A percentile compares a stretch with the other conserved stretches of the same genome.
Conservation (phyloP, 495 filamentous ascomycete species). For the Trichoderma gamsii region DNA sequence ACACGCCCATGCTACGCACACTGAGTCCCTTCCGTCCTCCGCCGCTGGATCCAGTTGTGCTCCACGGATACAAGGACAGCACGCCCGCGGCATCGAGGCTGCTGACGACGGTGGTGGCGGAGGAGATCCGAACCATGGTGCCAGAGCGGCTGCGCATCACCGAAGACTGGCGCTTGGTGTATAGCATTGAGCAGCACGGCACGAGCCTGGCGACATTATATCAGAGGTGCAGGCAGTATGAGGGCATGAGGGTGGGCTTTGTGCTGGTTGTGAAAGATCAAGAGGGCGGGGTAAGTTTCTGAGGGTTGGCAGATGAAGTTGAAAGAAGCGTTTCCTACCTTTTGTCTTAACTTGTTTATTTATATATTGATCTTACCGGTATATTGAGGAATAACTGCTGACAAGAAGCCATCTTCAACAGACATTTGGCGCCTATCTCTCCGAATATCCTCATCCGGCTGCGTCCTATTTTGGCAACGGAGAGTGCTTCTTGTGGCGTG, state of each 20-base stretch:
- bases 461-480: conserved; percentile 89
- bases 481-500: conserved; percentile 97
- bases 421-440: conserved; percentile 92
- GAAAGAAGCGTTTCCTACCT: neutral
- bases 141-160: conserved; percentile 78
- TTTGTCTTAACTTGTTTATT: neutral
- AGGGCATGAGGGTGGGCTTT: conserved; percentile 71
- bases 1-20: conserved; percentile 30
- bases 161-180: conserved; percentile 79
- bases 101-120: conserved; percentile 68
- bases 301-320: neutral
- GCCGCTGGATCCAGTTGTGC: conserved; percentile 39
- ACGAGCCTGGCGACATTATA: conserved; percentile 84
- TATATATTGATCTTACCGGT: neutral
- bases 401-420: conserved; percentile 26
- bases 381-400: neutral
- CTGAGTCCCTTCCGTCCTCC: conserved; percentile 37
- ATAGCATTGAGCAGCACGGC: conserved; percentile 90
- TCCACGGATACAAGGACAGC: conserved; percentile 36
- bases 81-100: conserved; percentile 40
- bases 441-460: conserved; percentile 72
- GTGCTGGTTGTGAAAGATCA: conserved; percentile 79
- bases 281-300: conserved; percentile 58
- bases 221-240: conserved; percentile 55
- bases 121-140: conserved; percentile 88